Conservation (phyloP, 176 grass and related monocot genomes). For the Zea mays region Zm-B73-REFERENCE-NAM-5.0 NC_050104.1:96580001-96580500, state of each 20-base stretch:
- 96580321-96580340: conserved; percentile 37
- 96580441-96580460: conserved; percentile 93
- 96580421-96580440: conserved; percentile 91
- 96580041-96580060: neutral
- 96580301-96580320: neutral
- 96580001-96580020: neutral
- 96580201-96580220: conserved; percentile 89
- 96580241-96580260: conserved; percentile 70
- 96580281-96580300: neutral
- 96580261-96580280: neutral
- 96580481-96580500: conserved; percentile 76
- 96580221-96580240: conserved; percentile 93
- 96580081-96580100: conserved; percentile 42
- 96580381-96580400: conserved; percentile 67
- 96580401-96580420: conserved; percentile 70
- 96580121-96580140: conserved; percentile 64
- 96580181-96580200: conserved; percentile 90
- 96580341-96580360: conserved; percentile 69
- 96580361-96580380: conserved; percentile 86
- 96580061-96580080: neutral
- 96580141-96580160: conserved; percentile 81
- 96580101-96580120: conserved; percentile 79
- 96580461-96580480: conserved; percentile 82
- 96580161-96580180: conserved; percentile 81
- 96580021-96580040: too few species aligned